Conservation (phyloP, 805 yeast species). For the Pichia occidentalis region DNA sequence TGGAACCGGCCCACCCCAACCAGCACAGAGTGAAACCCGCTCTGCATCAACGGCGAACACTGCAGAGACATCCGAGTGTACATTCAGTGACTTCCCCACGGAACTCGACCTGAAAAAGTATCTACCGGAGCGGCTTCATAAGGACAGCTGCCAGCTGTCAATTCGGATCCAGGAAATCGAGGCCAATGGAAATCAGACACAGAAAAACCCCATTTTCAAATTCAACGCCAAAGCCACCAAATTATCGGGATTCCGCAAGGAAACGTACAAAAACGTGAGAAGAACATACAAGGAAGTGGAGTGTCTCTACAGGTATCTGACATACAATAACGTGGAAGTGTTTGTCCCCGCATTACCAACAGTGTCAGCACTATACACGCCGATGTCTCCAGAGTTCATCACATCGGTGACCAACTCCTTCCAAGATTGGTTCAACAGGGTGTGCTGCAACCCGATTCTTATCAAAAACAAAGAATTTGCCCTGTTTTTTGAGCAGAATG, state of each 20-base stretch:
- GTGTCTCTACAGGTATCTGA: constrained; percentile 68
- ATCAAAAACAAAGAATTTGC: constrained; percentile 84
- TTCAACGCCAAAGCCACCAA: constrained; percentile 56
- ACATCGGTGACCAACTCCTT: constrained; percentile 48
- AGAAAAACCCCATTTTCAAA: constrained; percentile 72
- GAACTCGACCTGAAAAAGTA: constrained; percentile 38
- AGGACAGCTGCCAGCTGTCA: constrained; percentile 34
- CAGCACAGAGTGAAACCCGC: not conserved
- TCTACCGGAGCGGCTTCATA: constrained; percentile 45
- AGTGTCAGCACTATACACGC: constrained; percentile 69
- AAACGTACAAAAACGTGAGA: constrained; percentile 63
- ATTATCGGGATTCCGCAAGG: constrained; percentile 69
- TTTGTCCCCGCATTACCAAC: constrained; percentile 86
- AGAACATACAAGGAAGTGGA: constrained; percentile 75
- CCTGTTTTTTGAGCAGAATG: constrained; percentile 45
- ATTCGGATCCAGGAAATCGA: constrained; percentile 67
- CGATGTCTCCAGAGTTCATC: constrained; percentile 77
- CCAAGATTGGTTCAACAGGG: constrained; percentile 82
- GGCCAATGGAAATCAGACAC: constrained; percentile 46
- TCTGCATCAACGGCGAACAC: not conserved
- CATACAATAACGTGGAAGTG: constrained; percentile 80
- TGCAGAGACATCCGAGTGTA: not conserved
- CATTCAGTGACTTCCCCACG: constrained; percentile 28
- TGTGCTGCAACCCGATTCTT: constrained; percentile 69
- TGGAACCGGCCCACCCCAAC: constrained; percentile 4